Percentiles rank a stretch among this genome's conserved stretches.
Evolutionary conservation across 768 basidiomycete genomes (phyloP).

Genomic region (Sutorius australiensis): DNA sequence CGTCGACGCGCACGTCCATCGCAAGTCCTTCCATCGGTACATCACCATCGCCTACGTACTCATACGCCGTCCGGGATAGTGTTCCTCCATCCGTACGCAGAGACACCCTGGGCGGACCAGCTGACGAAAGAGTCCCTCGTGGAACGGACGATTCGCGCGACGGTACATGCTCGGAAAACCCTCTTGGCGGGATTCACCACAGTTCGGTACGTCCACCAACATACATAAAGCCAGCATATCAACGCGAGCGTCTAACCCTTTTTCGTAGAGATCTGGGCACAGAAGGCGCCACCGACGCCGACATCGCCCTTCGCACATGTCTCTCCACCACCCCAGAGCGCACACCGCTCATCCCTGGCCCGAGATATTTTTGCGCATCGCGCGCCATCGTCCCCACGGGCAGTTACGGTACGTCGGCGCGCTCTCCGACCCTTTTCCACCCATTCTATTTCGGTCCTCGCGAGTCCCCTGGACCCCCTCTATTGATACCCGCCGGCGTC

Average conservation of each 20-base stretch:
- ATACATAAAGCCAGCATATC: too few species aligned
- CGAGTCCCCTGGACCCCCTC: background rate
- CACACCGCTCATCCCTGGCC: slow-evolving; percentile 52
- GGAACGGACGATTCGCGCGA: slow-evolving; percentile 60
- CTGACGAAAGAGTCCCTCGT: slow-evolving; percentile 52
- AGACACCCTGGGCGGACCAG: slow-evolving; percentile 61
- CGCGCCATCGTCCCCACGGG: slow-evolving; percentile 59
- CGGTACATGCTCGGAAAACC: slow-evolving; percentile 54
- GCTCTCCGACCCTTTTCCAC: too few species aligned
- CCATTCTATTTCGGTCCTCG: background rate
- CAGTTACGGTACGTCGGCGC: slow-evolving; percentile 44
- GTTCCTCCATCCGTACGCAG: slow-evolving; percentile 58
- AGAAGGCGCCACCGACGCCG: slow-evolving; percentile 62
- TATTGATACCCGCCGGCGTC: slow-evolving; percentile 1
- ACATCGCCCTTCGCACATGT: slow-evolving; percentile 55
- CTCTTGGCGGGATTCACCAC: slow-evolving; percentile 62
- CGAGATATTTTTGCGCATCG: slow-evolving; percentile 59
- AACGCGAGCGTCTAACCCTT: too few species aligned
- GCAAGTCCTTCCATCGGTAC: slow-evolving; percentile 29
- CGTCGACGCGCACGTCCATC: slow-evolving; percentile 55
- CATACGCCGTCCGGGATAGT: too few species aligned
- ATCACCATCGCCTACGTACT: too few species aligned
- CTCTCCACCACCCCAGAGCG: slow-evolving; percentile 36
- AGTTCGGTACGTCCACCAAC: slow-evolving; percentile 41
- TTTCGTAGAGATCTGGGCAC: slow-evolving; percentile 57